Conservation (phyloP, 192 early-diverging fungal species). For the Borealophlyctis nickersoniae region DNA sequence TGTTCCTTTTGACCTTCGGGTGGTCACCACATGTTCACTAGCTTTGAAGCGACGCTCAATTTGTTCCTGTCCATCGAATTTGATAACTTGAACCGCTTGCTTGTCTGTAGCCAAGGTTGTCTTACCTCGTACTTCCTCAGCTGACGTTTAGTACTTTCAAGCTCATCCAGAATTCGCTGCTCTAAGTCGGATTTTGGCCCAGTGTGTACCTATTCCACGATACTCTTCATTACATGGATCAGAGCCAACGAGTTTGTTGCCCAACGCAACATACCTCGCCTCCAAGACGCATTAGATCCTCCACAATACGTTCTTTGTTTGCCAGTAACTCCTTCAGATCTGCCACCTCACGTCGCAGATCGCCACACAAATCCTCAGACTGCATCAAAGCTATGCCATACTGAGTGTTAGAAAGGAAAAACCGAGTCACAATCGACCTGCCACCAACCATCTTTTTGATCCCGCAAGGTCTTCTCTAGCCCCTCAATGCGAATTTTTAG, state of each 20-base stretch:
- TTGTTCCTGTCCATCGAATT: not conserved
- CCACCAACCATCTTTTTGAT: not conserved
- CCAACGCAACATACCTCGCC: not conserved
- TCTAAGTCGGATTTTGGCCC: conserved; percentile 22
- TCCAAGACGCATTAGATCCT: conserved; percentile 3
- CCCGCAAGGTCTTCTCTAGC: not conserved
- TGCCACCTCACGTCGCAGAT: not conserved
- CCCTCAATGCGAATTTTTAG: not conserved
- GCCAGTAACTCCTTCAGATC: not conserved
- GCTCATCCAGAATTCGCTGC: conserved; percentile 20
- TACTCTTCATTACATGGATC: not conserved
- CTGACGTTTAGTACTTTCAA: conserved; percentile 32
- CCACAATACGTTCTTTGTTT: conserved; percentile 5
- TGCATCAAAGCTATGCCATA: not conserved
- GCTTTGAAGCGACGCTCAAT: not conserved
- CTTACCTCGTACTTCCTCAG: conserved; percentile 32
- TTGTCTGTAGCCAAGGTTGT: conserved; percentile 2
- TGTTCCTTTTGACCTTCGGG: not conserved
- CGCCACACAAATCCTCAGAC: not conserved
- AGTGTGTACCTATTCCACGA: not conserved
- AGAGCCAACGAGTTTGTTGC: not conserved
- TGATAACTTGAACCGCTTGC: not conserved
- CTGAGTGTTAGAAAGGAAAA: not conserved
- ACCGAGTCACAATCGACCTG: not conserved
- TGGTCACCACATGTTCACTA: not conserved